Conservation (phyloP, 2,329 filamentous ascomycete species). For the Atkinsonella hypoxylon region DNA sequence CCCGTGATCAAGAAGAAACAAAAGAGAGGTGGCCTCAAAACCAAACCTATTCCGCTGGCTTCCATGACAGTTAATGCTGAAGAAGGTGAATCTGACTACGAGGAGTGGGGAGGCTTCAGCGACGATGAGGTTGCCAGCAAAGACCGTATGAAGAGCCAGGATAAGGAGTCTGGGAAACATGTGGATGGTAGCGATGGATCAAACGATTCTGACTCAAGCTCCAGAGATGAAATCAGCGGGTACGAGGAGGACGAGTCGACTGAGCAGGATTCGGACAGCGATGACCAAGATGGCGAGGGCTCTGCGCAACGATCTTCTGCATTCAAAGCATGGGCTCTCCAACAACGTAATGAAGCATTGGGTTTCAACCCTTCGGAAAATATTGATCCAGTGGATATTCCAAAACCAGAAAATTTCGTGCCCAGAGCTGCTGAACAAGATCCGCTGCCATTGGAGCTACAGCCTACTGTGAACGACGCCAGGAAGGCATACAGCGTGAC, state of each 20-base stretch:
- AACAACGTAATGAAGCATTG: constrained; percentile 73
- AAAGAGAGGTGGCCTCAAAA: constrained; percentile 50
- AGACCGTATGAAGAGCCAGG: constrained; percentile 5
- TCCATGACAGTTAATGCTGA: constrained; percentile 25
- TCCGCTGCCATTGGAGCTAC: constrained; percentile 54
- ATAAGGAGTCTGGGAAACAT: constrained; percentile 15
- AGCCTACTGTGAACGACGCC: constrained; percentile 44
- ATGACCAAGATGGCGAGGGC: constrained; percentile 15
- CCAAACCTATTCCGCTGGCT: constrained; percentile 33
- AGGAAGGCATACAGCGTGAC: constrained; percentile 68
- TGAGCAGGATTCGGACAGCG: constrained; percentile 17
- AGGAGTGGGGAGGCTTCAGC: constrained; percentile 52
- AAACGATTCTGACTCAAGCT: constrained; percentile 16
- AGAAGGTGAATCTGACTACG: constrained; percentile 25
- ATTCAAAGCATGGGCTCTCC: constrained; percentile 89
- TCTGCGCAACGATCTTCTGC: constrained; percentile 39
- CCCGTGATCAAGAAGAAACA: constrained; percentile 78
- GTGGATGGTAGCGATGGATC: constrained; percentile 19
- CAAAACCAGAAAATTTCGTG: constrained; percentile 48
- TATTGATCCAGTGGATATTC: constrained; percentile 35
- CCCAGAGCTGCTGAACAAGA: constrained; percentile 60
- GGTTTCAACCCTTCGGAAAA: constrained; percentile 45
- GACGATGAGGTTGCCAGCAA: constrained; percentile 29
- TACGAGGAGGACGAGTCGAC: constrained; percentile 20
- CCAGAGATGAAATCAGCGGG: constrained; percentile 15